Evolutionary conservation across 495 filamentous ascomycete species (phyloP), one percentile per base, ranked within the genome.

Genomic region (Xylaria castorea): DNA sequence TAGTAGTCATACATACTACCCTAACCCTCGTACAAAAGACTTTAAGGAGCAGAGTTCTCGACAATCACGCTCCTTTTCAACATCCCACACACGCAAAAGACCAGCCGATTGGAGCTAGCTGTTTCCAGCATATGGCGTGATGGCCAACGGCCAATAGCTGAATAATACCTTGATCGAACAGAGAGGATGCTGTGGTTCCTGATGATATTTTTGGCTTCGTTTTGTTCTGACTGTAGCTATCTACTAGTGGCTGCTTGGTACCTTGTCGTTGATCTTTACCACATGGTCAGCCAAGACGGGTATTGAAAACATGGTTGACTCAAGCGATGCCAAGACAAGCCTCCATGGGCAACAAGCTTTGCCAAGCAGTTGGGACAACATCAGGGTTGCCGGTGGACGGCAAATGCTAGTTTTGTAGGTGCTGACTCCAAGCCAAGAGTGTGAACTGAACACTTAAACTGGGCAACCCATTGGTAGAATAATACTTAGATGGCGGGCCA

Each of bases 321-420:
- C 22, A 62, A 25, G 63, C n/a, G 38, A 72, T 74, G 76, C 77
- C 76, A 78, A 79, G 76, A 6, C 64, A 67, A 34, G 70, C 55
- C 44, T 64, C 78, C 76, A 79, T 74, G 78, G 75, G 74, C 74
- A 76, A 79, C 70, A 79, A 79, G 78, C 78, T 78, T 79, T 79
- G 78, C 78, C 78, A 79, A 79, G 78, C n/a, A 50, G 20, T 8
- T 71, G 71, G 18, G 22, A 42, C 4, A 30, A 53, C 55, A 44
- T 71, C 27, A 64, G 42, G 27, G 46, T 57, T 44, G 18, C 20
- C 66, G 44, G 42, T 44, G 12, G 60, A 65, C 60, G 58, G 60
- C 46, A 57, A 71, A 64, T 71, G 57, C 42, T 70, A 53, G 12
- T 14, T 42, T 42, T 57, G 66, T 30, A 44, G 32, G 27, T 40